Conservation (phyloP, 108 stramenopile species). For the Heterococcus sp. region DNA sequence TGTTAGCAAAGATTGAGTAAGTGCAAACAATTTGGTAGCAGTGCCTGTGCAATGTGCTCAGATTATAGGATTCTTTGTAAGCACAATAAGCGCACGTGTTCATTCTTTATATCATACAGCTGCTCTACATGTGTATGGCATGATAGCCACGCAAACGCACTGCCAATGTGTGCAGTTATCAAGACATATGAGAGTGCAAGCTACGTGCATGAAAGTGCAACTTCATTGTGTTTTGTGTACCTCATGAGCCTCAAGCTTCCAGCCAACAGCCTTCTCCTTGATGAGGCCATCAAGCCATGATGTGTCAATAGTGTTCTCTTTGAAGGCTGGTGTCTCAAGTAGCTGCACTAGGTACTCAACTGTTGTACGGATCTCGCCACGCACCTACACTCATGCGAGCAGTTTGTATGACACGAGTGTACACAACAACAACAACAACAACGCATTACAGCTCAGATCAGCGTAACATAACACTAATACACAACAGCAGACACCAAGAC, state of each 20-base stretch:
- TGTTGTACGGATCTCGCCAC: constrained; percentile 95
- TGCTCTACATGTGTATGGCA: too few relatives aligned
- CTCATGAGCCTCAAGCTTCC: constrained; percentile 33
- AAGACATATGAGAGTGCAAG: too few relatives aligned
- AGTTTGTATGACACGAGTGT: too few relatives aligned
- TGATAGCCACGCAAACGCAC: too few relatives aligned
- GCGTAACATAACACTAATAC: not conserved
- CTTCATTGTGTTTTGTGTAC: not conserved
- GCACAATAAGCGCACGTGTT: too few relatives aligned
- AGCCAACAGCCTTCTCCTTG: constrained; percentile 70
- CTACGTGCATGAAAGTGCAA: not conserved
- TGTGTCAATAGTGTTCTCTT: constrained; percentile 92
- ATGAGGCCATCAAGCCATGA: constrained; percentile 93
- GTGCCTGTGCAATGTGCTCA: too few relatives aligned
- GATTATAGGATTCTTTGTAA: too few relatives aligned
- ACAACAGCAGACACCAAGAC: not conserved
- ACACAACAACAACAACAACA: not conserved
- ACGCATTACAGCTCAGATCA: not conserved
- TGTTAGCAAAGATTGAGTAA: too few relatives aligned
- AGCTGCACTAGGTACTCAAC: constrained; percentile 95
- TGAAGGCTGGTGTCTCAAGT: constrained; percentile 89
- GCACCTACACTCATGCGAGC: constrained; percentile 65
- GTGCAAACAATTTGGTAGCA: too few relatives aligned
- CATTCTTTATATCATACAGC: too few relatives aligned
- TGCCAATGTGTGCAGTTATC: too few relatives aligned